Evolutionary conservation across 495 filamentous ascomycete genomes (phyloP).

Genomic region (Daldinia childiae): DNA sequence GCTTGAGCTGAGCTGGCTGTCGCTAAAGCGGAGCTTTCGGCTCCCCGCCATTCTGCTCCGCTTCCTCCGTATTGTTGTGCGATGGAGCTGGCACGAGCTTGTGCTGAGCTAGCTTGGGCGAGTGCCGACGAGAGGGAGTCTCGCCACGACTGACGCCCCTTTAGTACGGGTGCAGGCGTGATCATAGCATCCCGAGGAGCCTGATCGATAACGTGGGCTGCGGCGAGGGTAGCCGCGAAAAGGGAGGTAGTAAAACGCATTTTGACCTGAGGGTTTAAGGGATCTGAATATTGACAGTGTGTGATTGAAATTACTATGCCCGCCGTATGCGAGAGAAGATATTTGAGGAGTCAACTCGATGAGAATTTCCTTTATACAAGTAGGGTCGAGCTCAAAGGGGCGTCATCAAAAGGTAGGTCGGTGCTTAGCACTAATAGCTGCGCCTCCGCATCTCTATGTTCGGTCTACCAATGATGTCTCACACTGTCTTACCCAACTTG

Average conservation of each 20-base stretch:
- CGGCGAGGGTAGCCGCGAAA: constrained; percentile 31
- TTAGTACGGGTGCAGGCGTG: constrained; percentile 34
- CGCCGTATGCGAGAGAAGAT: neutral
- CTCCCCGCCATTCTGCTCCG: constrained; percentile 1
- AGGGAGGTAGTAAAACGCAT: constrained; percentile 35
- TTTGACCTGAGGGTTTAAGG: constrained; percentile 15
- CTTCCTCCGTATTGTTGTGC: constrained; percentile 4
- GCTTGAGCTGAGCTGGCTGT: constrained; percentile 22
- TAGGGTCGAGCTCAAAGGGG: neutral
- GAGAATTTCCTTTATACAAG: constrained; percentile 35
- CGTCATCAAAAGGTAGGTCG: constrained; percentile 18
- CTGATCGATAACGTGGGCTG: constrained; percentile 24
- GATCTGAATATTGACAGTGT: constrained; percentile 8
- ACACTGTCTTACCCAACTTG: constrained; percentile 14
- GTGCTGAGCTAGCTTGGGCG: constrained; percentile 26
- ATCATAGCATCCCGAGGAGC: constrained; percentile 39
- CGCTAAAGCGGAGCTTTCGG: constrained; percentile 22
- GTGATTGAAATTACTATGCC: neutral
- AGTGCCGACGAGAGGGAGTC: constrained; percentile 23
- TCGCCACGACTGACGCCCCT: constrained; percentile 25
- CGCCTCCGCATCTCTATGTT: constrained; percentile 19
- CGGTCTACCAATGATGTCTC: constrained; percentile 27
- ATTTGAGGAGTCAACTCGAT: neutral
- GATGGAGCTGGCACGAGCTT: constrained; percentile 30
- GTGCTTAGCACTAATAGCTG: constrained; percentile 13